Base-by-base conservation (phyloP, 2,329 filamentous ascomycete genomes). In the Penicillium sp. region DNA sequence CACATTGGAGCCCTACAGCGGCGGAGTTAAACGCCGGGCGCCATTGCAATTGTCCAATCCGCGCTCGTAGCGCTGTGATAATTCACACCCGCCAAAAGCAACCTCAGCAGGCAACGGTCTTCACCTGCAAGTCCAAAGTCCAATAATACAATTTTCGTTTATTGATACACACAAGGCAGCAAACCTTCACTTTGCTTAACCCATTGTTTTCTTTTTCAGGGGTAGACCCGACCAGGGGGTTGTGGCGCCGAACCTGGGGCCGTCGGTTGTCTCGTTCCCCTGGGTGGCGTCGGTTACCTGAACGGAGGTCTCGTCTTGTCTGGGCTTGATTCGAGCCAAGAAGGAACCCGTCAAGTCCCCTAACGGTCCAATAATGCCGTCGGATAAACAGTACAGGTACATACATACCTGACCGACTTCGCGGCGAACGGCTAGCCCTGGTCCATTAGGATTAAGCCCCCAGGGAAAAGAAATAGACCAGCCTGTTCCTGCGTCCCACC, bases 271-370 rank as follows among this genome's bases (percentile, higher is more conserved):
- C 37, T 41, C 7, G 23, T 41, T 18, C 15, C 37, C 21, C 37
- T 18, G 18, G 21, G 36, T 23, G 34, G 34, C 37, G 37, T 41
- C 23, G 37, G 21, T 17, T n/a, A 41, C 37, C 23, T 37, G 18
- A 8, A 41, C 37, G 37, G 37, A 41, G 13, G 37, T 41, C 23
- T 26, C 10, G 37, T 41, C 23, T 41, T 13, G n/a, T 41, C 37
- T 18, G 37, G 37, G 37, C 37, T 27, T 41, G 37, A 18, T 41
- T 41, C 10, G 37, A 41, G 37, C 37, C 37, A 41, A 41, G 37
- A 41, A 3, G 7, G 23, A 26, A 41, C 23, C 37, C 17, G 37
- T 41, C 37, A 18, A 27, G 24, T n/a, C 21, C n/a, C 12, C 37
- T 8, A 17, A 41, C 34, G 12, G 37, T 41, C 37, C n/a, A 41